Percentiles rank a stretch among this genome's conserved stretches.
These are phyloP conservation scores for Endocarpon pusillum DNA, from an alignment of 495 filamentous ascomycete genomes.

Conservation along the genomic window DNA sequence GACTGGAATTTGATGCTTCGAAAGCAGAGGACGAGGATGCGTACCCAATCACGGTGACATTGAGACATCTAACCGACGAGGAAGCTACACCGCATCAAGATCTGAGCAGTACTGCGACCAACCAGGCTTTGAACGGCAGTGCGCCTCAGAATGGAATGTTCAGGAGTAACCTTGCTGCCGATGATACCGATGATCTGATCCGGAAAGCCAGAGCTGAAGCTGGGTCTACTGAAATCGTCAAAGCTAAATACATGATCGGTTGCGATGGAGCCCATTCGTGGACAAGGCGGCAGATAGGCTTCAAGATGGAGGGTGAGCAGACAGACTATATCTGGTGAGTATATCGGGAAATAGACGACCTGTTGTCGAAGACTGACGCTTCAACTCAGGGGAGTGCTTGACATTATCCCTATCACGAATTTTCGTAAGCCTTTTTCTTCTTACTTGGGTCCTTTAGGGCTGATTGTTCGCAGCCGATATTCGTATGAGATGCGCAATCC, in stretches of 20 bases:
- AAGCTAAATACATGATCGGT: slow-evolving; percentile 48
- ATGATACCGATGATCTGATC: slow-evolving; percentile 39
- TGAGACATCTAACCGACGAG: slow-evolving; percentile 28
- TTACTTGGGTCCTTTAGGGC: slow-evolving; percentile 14
- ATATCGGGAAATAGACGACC: too few species aligned
- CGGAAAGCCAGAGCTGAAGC: slow-evolving; percentile 17
- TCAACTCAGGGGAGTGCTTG: slow-evolving; percentile 48
- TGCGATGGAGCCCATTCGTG: slow-evolving; percentile 51
- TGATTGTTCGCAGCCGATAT: slow-evolving; percentile 35
- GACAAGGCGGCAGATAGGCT: slow-evolving; percentile 39
- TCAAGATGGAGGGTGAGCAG: slow-evolving; percentile 41
- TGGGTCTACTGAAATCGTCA: slow-evolving; percentile 24
- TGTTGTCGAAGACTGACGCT: too few species aligned
- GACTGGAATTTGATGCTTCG: slow-evolving; percentile 27
- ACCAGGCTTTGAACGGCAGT: slow-evolving; percentile 2
- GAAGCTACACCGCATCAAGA: slow-evolving; percentile 23
- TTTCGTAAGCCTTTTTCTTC: too few species aligned
- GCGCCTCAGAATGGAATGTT: slow-evolving; percentile 27
- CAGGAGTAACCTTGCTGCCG: slow-evolving; percentile 29
- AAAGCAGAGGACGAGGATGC: slow-evolving; percentile 24
- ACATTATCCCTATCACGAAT: slow-evolving; percentile 48
- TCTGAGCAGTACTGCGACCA: slow-evolving; percentile 12
- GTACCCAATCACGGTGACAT: slow-evolving; percentile 35
- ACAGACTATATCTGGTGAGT: slow-evolving; percentile 45
- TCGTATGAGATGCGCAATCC: slow-evolving; percentile 47